Base-by-base conservation (phyloP, 768 basidiomycete species). In the Termitomyces eurrhizus region DNA sequence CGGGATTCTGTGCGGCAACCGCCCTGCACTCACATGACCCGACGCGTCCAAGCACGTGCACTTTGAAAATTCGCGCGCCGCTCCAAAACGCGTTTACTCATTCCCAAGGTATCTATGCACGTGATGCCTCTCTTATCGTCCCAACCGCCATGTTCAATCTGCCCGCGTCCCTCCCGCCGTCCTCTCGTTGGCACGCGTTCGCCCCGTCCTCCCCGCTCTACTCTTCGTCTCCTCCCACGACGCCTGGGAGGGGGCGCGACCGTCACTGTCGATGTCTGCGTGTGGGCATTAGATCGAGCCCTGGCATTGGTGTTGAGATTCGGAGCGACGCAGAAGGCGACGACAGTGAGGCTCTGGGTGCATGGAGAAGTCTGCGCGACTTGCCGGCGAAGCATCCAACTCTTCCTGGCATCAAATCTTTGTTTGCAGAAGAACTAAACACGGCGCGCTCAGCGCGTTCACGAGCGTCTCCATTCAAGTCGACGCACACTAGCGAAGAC, bases 41-140 rank as follows among this genome's bases (percentile, higher is more conserved):
- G 69, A 65, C 72, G 71, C 71, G 74, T 73, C 66, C 16, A 18
- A 55, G 62, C 59, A 55, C 62, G 67, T 69, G 75, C 72, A 72
- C 65, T 61, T 52, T 44, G 33, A 55, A 57, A 41, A 61, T 56
- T 73, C 67, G 6, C 67, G 70, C 76, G 74, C 74, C 74, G 75
- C 66, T 4, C 60, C 57, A 75, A 78, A 78, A 77, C 77, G 76
- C 76, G 78, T 79, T 80, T 73, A 77, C 68, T 55, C 29, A 13
- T 21, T 18, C 16, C 26, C 9, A 39, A 6, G n/a, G 37, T 66
- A 72, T 63, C 56, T 35, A 56, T 50, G 24, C 79, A 79, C 78
- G 79, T 79, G 78, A 80, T 65, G 46, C 44, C 53, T 68, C 69
- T 74, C 73, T 79, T 78, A 79, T 80, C 78, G 74, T 71, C 72